Evolutionary conservation across 306 rosid species (phyloP).

Genomic region (Parietaria judaica): DNA sequence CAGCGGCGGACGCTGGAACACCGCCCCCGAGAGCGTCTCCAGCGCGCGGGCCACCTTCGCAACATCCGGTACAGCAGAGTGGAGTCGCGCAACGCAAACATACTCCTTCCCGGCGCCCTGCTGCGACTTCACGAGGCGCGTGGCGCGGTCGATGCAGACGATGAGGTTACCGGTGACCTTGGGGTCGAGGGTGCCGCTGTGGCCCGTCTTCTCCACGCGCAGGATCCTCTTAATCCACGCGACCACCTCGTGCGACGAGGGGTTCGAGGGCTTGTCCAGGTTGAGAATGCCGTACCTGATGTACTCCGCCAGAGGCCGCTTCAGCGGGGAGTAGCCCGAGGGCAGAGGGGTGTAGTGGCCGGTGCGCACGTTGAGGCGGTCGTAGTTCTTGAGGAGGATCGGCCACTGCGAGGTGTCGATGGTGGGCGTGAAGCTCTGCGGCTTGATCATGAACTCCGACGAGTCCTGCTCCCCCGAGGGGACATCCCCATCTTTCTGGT

Average conservation of each 20-base stretch:
- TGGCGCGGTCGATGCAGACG: conserved; percentile 76
- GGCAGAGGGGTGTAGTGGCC: conserved; percentile 88
- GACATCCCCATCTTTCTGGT: conserved; percentile 9
- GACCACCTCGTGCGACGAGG: conserved; percentile 84
- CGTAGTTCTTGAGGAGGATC: conserved; percentile 72
- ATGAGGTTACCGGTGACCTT: conserved; percentile 79
- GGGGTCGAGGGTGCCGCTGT: conserved; percentile 80
- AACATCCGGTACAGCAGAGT: conserved; percentile 59
- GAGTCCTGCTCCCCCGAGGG: conserved; percentile 16
- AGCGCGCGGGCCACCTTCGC: conserved; percentile 66
- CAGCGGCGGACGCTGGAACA: conserved; percentile 75
- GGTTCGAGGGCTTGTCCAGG: conserved; percentile 81
- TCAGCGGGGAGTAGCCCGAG: conserved; percentile 61
- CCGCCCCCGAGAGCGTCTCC: conserved; percentile 75
- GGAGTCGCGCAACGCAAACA: conserved; percentile 67
- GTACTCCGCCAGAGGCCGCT: conserved; percentile 63
- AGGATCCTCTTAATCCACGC: conserved; percentile 82
- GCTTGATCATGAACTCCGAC: conserved; percentile 54
- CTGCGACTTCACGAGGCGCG: conserved; percentile 69
- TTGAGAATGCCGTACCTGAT: conserved; percentile 64
- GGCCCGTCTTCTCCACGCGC: conserved; percentile 72
- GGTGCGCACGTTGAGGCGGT: conserved; percentile 76
- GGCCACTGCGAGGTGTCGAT: conserved; percentile 79
- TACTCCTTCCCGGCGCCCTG: conserved; percentile 90
- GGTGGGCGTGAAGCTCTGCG: conserved; percentile 55